These are phyloP conservation scores for Aspergillus saccharolyticus DNA, from an alignment of 495 filamentous ascomycete genomes.

Conservation along the genomic window DNA sequence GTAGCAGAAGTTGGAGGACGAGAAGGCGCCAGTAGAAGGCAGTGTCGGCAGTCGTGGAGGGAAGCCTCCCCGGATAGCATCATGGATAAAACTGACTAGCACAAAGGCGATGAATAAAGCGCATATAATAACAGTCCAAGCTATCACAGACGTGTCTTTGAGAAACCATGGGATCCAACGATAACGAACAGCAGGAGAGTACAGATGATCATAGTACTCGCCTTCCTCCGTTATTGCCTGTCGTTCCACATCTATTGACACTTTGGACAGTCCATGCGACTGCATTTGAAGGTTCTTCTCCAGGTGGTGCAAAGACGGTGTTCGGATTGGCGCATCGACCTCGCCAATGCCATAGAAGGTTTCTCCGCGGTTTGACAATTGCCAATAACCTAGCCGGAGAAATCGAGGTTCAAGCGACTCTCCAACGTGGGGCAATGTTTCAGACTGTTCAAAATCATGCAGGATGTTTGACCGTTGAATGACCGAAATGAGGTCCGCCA, in stretches of 20 bases:
- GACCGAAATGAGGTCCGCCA: slow-evolving; percentile 72
- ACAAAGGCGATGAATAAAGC: slow-evolving; percentile 68
- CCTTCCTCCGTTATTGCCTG: slow-evolving; percentile 29
- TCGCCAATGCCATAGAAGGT: slow-evolving; percentile 65
- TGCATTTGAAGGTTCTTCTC: slow-evolving; percentile 30
- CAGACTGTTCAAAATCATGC: slow-evolving; percentile 59
- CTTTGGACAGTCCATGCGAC: slow-evolving; percentile 26
- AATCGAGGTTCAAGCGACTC: slow-evolving; percentile 42
- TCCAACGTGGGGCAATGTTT: slow-evolving; percentile 46
- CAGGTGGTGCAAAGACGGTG: slow-evolving; percentile 48
- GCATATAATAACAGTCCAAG: slow-evolving; percentile 57
- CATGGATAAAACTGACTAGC: slow-evolving; percentile 70
- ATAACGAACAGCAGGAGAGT: slow-evolving; percentile 47
- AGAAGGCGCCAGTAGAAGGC: slow-evolving; percentile 63
- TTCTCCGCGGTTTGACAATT: slow-evolving; percentile 51
- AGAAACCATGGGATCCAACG: slow-evolving; percentile 79
- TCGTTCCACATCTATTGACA: slow-evolving; percentile 42
- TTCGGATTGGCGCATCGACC: slow-evolving; percentile 49
- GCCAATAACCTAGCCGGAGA: slow-evolving; percentile 81
- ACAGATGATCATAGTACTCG: slow-evolving; percentile 37
- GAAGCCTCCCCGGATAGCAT: slow-evolving; percentile 63
- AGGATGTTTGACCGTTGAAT: slow-evolving; percentile 75
- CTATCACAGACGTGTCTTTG: slow-evolving; percentile 54
- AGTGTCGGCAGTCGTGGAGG: slow-evolving; percentile 57
- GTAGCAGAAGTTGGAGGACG: slow-evolving; percentile 81